Evolutionary conservation across 2,329 filamentous ascomycete genomes (phyloP), one percentile per base, ranked within the genome.

Genomic region (Alternaria ethzedia): DNA sequence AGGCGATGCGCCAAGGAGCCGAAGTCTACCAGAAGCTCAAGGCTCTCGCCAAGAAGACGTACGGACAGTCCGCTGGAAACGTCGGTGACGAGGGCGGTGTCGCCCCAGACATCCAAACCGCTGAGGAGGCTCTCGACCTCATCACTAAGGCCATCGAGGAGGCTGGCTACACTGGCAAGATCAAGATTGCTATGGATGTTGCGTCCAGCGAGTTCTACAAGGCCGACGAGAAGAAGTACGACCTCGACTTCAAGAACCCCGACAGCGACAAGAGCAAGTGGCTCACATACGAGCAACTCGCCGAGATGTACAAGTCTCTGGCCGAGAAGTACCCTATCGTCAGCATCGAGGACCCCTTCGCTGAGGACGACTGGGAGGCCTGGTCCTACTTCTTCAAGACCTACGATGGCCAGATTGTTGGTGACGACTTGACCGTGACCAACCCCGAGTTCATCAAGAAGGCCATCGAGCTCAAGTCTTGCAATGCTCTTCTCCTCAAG

Each of bases 351-450:
- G 96, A 99, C 83, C 96, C 96, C 81, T 99, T 99, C 85, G 95
- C 93, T 71, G 96, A 99, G 89, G 96, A 98, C 80, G 96, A 99
- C 88, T 99, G 96, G 96, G 95, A 98, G 89, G 96, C 96, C 68
- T 99, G 96, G 96, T 97, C 93, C 90, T 97, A 98, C 91, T 99
- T 98, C 91, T 97, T 91, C 91, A 97, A 97, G 92, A 96, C 93
- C 78, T 94, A 93, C 81, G 90, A 97, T 84, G 94, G 96, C 88
- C 96, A 99, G 89, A 94, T 99, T 81, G 96, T 99, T 74, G 96
- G 91, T 86, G 96, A 99, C 81, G 96, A 99, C 82, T 85, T 99
- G 88, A 98, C 96, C 73, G 96, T 99, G 84, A 99, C 96, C 84
- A 99, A 99, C 90, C 96, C 96, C 69, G 86, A 92, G 78, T 95